Evolutionary conservation across 768 basidiomycete species (phyloP), one percentile per base, ranked within the genome.

Genomic region (Boletus pseudo-olivaceus): DNA sequence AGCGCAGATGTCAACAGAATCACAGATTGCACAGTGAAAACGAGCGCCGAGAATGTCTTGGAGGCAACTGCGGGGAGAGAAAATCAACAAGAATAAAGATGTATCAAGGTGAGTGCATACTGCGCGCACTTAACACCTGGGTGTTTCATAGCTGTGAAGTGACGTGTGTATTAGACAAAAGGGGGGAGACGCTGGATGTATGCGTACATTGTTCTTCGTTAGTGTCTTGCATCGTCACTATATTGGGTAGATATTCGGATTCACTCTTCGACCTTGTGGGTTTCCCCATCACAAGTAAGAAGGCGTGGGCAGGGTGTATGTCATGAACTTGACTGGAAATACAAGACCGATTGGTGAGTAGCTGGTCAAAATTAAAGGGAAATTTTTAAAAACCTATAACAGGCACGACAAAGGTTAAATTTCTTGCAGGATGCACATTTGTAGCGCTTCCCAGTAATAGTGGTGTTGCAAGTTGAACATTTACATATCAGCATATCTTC

Each of bases 1-100:
- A 17, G 87, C 81, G 61, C 92, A 93, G 33, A 93, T 92, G 62
- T 93, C 90, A 38, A 92, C 79, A 8, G 84, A 82, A 38, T 87
- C 82, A 66, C 95, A 98, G 20, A 91, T 84, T 10, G 90, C 90
- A 63, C 95, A 98, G 63, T 93, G 95, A 71, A 93, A 97, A 5
- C 91, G 82, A 15, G 93, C 91, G 17, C 95, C 95, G 26, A 95
- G 81, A 58, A 98, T 95, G 59, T 93, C 92, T 59, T 87, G 84
- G 54, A 89, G 73, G 67, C 94, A 98, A 62, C 94, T 94, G 62
- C 19, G 46, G 44, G 42, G 33, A 8, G n/a, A 9, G 39, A 33
- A 23, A 27, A 29, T 63, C 19, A 49, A 46, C 29, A n/a, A 37
- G 8, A 3, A 38, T 9, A 51, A 54, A 33, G 12, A 19, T 4